Evolutionary conservation across 768 basidiomycete species (phyloP).

Genomic region (Amanita molliuscula): DNA sequence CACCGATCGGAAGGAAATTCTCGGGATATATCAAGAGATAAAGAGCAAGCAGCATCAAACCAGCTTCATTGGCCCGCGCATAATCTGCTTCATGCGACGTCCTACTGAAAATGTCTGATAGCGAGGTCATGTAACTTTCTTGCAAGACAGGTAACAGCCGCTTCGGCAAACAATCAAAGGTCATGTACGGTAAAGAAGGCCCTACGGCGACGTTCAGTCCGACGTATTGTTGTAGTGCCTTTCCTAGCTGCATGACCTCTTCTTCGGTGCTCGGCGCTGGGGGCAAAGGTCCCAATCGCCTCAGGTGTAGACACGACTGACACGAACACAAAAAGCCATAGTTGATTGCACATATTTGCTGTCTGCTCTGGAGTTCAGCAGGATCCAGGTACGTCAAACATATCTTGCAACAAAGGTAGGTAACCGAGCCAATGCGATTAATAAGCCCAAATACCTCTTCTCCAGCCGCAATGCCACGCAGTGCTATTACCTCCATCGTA

Average conservation of each 20-base stretch:
- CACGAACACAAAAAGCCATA: conserved; percentile 67
- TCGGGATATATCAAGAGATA: conserved; percentile 64
- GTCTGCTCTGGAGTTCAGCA: conserved; percentile 52
- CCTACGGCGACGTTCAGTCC: conserved; percentile 18
- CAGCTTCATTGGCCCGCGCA: conserved; percentile 38
- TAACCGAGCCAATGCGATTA: background rate
- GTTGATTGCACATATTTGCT: conserved; percentile 44
- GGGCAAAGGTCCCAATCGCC: conserved; percentile 24
- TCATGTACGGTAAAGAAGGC: conserved; percentile 18
- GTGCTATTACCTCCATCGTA: conserved; percentile 54
- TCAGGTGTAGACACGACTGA: conserved; percentile 40
- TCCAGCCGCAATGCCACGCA: conserved; percentile 41
- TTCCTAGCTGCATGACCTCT: conserved; percentile 20
- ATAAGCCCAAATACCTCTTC: conserved; percentile 46
- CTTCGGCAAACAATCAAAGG: conserved; percentile 27
- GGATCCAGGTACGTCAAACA: conserved; percentile 73
- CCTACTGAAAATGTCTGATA: conserved; percentile 57
- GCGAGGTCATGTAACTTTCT: conserved; percentile 43
- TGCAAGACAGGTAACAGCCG: conserved; percentile 35
- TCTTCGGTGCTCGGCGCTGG: conserved; percentile 24
- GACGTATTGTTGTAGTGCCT: conserved; percentile 26
- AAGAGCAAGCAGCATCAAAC: conserved; percentile 49
- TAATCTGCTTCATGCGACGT: conserved; percentile 61
- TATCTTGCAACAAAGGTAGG: conserved; percentile 31
- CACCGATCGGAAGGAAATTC: conserved; percentile 79